Percentiles rank a stretch among this genome's conserved stretches.
phyloP scores from a whole-genome alignment of 2,329 filamentous ascomycete genomes.

The Tolypocladium amazonense region DNA sequence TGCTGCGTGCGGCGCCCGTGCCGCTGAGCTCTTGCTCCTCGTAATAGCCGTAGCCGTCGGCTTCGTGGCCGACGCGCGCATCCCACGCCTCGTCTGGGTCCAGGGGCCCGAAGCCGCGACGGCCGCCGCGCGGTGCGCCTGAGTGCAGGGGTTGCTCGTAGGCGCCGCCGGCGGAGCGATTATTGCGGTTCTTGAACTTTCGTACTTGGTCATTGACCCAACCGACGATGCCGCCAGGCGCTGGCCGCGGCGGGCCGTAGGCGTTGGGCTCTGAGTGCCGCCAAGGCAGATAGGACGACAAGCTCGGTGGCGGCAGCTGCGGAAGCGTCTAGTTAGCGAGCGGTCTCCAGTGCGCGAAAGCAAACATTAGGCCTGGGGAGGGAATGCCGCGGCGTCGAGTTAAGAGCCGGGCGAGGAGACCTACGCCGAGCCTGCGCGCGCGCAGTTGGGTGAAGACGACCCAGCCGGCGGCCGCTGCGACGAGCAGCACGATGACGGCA shows the following conservation, averaged over 20 bases:
- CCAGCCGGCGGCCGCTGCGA: conserved; percentile 52
- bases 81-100: conserved; percentile 87
- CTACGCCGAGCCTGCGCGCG: conserved; percentile 59
- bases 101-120: conserved; percentile 53
- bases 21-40: conserved; percentile 65
- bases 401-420: conserved; percentile 15
- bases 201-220: conserved; percentile 62
- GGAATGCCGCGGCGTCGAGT: not conserved
- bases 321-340: not conserved
- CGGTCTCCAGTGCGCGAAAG: not conserved
- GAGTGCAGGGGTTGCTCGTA: conserved; percentile 52
- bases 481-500: conserved; percentile 52
- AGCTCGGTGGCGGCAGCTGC: conserved; percentile 58
- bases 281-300: conserved; percentile 65
- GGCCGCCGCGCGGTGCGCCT: conserved; percentile 28
- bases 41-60: conserved; percentile 58
- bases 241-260: conserved; percentile 41
- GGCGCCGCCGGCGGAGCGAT: conserved; percentile 56
- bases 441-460: conserved; percentile 61
- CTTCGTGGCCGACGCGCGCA: conserved; percentile 63
- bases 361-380: not conserved
- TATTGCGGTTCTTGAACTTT: conserved; percentile 54
- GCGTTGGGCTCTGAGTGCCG: conserved; percentile 30
- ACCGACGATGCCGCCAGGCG: conserved; percentile 53
- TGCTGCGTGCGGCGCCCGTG: conserved; percentile 18